Evolutionary conservation across 108 stramenopile genomes (phyloP).

Genomic region (Conticribra guillardii): DNA sequence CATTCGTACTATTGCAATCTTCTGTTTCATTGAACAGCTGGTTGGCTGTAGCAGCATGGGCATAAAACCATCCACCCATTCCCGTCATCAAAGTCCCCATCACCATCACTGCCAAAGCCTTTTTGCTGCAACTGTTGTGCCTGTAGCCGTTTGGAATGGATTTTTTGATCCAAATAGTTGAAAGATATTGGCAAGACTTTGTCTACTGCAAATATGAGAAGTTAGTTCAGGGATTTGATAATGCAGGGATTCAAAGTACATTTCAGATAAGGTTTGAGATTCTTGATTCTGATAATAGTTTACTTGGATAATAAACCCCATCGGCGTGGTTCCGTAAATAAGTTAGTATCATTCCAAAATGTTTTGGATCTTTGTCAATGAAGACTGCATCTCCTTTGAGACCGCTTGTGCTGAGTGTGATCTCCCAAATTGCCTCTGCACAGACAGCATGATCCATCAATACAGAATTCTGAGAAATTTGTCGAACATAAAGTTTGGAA

Average conservation of each 20-base stretch:
- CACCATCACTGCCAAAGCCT: slow-evolving; percentile 13
- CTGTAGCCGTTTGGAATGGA: slow-evolving; percentile 40
- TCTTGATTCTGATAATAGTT: slow-evolving; percentile 16
- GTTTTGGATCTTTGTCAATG: slow-evolving; percentile 66
- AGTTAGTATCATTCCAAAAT: slow-evolving; percentile 57
- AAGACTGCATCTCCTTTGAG: slow-evolving; percentile 37
- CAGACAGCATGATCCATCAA: slow-evolving; percentile 49
- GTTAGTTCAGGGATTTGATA: slow-evolving; percentile 58
- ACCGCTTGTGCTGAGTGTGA: slow-evolving; percentile 11
- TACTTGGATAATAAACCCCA: slow-evolving; percentile 9
- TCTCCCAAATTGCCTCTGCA: slow-evolving; percentile 63
- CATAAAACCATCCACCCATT: slow-evolving; percentile 23
- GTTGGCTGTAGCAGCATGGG: slow-evolving; percentile 5
- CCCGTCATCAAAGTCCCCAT: slow-evolving; percentile 21
- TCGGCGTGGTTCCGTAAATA: slow-evolving; percentile 62
- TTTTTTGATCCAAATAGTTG: slow-evolving; percentile 39
- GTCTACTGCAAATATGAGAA: slow-evolving; percentile 28
- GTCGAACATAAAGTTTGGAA: slow-evolving; percentile 66
- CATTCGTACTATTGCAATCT: too few relatives aligned
- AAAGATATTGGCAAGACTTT: slow-evolving; percentile 22
- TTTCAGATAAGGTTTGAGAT: slow-evolving; percentile 37
- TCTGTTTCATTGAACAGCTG: too few relatives aligned
- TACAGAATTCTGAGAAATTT: slow-evolving; percentile 49
- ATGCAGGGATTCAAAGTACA: slow-evolving; percentile 59
- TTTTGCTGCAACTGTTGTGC: slow-evolving; percentile 5